These are phyloP conservation scores for Tricholoma matsutake DNA, from an alignment of 768 basidiomycete species.

Conservation along the genomic window DNA sequence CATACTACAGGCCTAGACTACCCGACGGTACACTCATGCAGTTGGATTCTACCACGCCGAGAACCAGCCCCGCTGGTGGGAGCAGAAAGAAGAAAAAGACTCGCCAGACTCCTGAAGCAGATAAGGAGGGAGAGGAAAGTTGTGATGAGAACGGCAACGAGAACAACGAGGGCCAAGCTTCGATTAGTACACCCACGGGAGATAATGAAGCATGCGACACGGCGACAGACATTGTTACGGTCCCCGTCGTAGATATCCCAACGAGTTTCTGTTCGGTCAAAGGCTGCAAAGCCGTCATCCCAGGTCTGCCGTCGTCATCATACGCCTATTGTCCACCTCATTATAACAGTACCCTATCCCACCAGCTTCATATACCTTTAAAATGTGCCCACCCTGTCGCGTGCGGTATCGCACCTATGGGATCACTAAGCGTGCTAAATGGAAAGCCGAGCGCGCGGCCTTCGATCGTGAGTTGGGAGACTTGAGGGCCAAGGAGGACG, in stretches of 20 bases:
- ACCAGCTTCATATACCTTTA: slow-evolving; percentile 32
- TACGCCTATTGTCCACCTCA: slow-evolving; percentile 17
- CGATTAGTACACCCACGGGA: neutral
- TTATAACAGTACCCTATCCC: slow-evolving; percentile 8
- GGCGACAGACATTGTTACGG: neutral
- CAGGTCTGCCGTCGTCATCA: slow-evolving; percentile 25
- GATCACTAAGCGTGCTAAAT: slow-evolving; percentile 52
- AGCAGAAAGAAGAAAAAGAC: neutral
- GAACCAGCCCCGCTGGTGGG: neutral
- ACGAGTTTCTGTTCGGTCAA: slow-evolving; percentile 49
- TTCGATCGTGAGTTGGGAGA: slow-evolving; percentile 39
- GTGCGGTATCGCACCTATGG: slow-evolving; percentile 50
- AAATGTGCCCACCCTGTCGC: slow-evolving; percentile 47
- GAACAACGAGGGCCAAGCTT: slow-evolving; percentile 10
- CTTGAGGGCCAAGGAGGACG: slow-evolving; percentile 37
- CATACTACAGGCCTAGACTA: neutral
- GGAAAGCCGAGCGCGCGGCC: slow-evolving; percentile 44
- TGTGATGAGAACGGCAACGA: neutral
- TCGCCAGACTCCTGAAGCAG: neutral
- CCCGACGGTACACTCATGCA: neutral
- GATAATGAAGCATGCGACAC: neutral
- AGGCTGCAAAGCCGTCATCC: slow-evolving; percentile 48
- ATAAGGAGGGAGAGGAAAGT: neutral
- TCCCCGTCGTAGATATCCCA: neutral
- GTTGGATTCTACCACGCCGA: neutral